Evolutionary conservation across 2,329 filamentous ascomycete genomes (phyloP).

Genomic region (Aspergillus transmontanensis): DNA sequence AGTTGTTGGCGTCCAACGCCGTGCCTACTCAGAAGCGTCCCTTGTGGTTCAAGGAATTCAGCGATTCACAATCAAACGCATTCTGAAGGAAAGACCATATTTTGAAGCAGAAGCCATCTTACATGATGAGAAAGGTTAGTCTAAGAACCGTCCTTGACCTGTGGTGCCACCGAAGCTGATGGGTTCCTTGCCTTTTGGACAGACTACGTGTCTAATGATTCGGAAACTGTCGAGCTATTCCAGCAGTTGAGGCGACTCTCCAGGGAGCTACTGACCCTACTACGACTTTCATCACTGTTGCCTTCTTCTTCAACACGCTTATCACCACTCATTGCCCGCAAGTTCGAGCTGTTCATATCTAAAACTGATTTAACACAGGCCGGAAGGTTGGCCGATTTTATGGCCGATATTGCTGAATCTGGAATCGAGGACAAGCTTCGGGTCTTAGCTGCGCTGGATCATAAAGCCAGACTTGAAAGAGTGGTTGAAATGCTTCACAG

Average conservation of each 20-base stretch:
- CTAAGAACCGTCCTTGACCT: background rate
- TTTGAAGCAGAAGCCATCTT: conserved; percentile 80
- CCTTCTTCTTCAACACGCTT: conserved; percentile 69
- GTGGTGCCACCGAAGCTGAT: background rate
- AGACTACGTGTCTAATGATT: conserved; percentile 55
- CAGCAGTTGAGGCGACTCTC: conserved; percentile 80
- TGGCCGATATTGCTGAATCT: conserved; percentile 88
- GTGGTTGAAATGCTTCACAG: conserved; percentile 82
- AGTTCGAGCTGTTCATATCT: conserved; percentile 84
- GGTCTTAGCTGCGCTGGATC: conserved; percentile 77
- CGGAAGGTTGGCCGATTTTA: conserved; percentile 88
- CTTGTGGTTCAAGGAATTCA: conserved; percentile 84
- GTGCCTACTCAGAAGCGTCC: conserved; percentile 73
- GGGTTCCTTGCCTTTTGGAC: conserved; percentile 6
- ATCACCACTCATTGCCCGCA: conserved; percentile 80
- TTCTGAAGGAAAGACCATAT: conserved; percentile 77
- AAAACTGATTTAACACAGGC: conserved; percentile 81
- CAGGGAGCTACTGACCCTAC: conserved; percentile 79
- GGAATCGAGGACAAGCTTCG: conserved; percentile 89
- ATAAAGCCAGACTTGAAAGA: conserved; percentile 75
- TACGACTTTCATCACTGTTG: conserved; percentile 83
- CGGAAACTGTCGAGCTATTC: conserved; percentile 71
- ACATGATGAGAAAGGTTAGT: conserved; percentile 69
- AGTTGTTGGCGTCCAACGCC: conserved; percentile 76
- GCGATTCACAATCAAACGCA: conserved; percentile 72